These are phyloP conservation scores for Kitagawia praeruptora DNA, from an alignment of 129 eudicot species.

Conservation along the genomic window DNA sequence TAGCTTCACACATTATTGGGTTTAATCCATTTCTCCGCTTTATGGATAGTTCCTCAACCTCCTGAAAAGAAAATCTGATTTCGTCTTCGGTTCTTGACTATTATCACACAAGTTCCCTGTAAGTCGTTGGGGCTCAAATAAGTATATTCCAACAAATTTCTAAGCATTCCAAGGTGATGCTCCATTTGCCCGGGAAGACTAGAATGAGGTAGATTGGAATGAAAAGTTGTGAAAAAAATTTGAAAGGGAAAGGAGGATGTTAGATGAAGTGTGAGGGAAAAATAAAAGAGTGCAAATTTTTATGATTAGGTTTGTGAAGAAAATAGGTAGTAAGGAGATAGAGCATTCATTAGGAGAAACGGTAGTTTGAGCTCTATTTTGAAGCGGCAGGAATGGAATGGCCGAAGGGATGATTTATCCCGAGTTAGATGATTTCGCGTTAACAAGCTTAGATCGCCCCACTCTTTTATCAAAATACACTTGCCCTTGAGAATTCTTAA, in stretches of 20 bases:
- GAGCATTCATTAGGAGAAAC: too few species aligned
- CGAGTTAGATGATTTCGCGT: too few species aligned
- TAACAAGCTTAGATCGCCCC: too few species aligned
- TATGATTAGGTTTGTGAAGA: neutral
- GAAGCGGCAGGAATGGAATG: too few species aligned
- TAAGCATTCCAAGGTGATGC: neutral
- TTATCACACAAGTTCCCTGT: neutral
- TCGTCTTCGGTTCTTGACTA: neutral
- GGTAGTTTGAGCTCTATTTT: too few species aligned
- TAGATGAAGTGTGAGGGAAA: too few species aligned
- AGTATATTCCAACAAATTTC: neutral
- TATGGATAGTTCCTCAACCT: neutral
- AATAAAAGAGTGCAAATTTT: too few species aligned
- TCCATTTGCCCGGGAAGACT: too few species aligned
- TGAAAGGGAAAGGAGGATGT: neutral
- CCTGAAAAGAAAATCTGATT: neutral
- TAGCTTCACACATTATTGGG: neutral
- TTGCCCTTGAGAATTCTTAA: too few species aligned
- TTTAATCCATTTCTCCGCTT: neutral
- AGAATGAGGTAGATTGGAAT: neutral
- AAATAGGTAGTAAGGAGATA: neutral
- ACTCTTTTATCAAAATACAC: too few species aligned
- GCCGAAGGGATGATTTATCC: too few species aligned
- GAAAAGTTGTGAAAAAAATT: neutral
- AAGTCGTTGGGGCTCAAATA: neutral